Percentiles rank a stretch among this genome's conserved stretches.
Conservation (phyloP, 1,284 basidiomycete species). For the Takashimella tepidaria region DNA sequence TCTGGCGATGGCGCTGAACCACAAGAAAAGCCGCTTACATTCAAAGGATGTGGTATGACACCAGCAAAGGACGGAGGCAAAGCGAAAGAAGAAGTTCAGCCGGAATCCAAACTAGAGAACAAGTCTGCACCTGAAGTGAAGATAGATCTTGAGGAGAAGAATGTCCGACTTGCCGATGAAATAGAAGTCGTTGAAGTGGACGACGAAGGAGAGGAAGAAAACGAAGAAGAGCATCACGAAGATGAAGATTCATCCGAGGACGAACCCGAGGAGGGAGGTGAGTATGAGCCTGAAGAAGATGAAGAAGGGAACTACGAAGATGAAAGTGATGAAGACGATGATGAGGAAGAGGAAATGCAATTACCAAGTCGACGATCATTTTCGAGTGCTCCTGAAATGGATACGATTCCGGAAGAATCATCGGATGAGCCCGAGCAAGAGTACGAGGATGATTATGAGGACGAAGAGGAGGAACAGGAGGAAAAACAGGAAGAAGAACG, state of each 20-base stretch:
- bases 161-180: slow-evolving; percentile 6
- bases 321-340: slow-evolving; percentile 19
- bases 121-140: background rate
- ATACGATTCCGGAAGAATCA: slow-evolving; percentile 29
- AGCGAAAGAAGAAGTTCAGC: too few species aligned
- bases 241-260: slow-evolving; percentile 19
- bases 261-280: slow-evolving; percentile 17
- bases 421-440: slow-evolving; percentile 7
- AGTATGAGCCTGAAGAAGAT: slow-evolving; percentile 16
- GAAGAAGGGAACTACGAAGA: slow-evolving; percentile 14
- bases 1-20: background rate
- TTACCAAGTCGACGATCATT: slow-evolving; percentile 12
- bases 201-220: slow-evolving; percentile 14
- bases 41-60: background rate
- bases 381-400: slow-evolving; percentile 24
- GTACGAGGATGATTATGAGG: slow-evolving; percentile 14
- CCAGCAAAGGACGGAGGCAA: too few species aligned
- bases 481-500: slow-evolving; percentile 7
- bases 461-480: slow-evolving; percentile 4
- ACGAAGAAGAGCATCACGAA: slow-evolving; percentile 20
- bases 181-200: slow-evolving; percentile 13
- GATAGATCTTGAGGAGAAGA: background rate
- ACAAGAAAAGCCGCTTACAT: background rate
- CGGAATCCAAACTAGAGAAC: background rate
- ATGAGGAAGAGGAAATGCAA: slow-evolving; percentile 9